Evolutionary conservation across 2,329 filamentous ascomycete species (phyloP).

Genomic region (Monilinia laxa): DNA sequence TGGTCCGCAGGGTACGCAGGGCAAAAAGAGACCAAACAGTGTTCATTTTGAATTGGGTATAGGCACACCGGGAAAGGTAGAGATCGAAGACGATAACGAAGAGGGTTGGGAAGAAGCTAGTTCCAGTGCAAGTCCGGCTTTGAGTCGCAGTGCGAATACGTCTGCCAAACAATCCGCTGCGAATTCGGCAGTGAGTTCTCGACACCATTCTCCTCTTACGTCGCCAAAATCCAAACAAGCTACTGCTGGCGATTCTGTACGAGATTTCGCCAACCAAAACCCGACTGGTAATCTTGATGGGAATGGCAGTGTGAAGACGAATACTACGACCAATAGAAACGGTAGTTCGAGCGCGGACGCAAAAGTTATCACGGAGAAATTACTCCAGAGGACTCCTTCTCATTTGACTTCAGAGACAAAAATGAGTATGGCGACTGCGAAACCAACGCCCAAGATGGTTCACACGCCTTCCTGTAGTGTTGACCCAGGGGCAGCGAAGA

Average conservation of each 20-base stretch:
- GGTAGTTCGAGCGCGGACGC: constrained; percentile 50
- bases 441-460: constrained; percentile 36
- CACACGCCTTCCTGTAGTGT: constrained; percentile 42
- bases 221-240: constrained; percentile 28
- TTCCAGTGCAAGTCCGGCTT: constrained; percentile 59
- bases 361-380: constrained; percentile 64
- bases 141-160: constrained; percentile 47
- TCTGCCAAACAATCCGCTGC: constrained; percentile 42
- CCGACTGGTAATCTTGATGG: constrained; percentile 34
- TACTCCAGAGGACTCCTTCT: constrained; percentile 64
- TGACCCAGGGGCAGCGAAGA: constrained; percentile 27
- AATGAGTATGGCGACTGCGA: constrained; percentile 59
- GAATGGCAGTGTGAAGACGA: constrained; percentile 2
- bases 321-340: background rate
- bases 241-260: constrained; percentile 28
- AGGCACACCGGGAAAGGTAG: constrained; percentile 38
- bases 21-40: constrained; percentile 44
- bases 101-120: constrained; percentile 69
- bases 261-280: constrained; percentile 41
- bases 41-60: constrained; percentile 63
- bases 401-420: constrained; percentile 55
- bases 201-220: constrained; percentile 35
- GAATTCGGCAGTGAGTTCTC: constrained; percentile 40
- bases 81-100: constrained; percentile 42
- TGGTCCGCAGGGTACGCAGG: constrained; percentile 34